Percentiles rank a stretch among this genome's conserved stretches.
phyloP scores from a whole-genome alignment of 257 asterid species.

The Primulina huaijiensis region DNA sequence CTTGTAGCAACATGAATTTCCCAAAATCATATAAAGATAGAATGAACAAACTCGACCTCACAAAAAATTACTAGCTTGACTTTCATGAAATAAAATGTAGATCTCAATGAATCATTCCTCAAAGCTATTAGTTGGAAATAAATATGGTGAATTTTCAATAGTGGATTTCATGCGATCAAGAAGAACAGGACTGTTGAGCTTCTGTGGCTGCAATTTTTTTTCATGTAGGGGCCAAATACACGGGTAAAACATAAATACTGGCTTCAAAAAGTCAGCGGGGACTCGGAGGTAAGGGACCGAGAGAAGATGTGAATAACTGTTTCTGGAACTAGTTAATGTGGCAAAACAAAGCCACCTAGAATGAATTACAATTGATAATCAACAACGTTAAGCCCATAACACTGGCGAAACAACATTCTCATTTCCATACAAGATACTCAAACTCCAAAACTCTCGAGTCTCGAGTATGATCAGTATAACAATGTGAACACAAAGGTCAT shows the following conservation, averaged over 20 bases:
- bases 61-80: no score
- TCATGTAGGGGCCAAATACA: no score
- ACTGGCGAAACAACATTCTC: conserved; percentile 17
- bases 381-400: not conserved
- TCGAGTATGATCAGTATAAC: not conserved
- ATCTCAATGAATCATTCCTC: no score
- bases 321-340: conserved; percentile 6
- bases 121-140: no score
- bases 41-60: no score
- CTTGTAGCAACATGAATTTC: not conserved
- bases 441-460: conserved; percentile 3
- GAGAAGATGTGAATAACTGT: not conserved
- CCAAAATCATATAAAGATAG: no score
- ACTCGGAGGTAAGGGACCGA: not conserved
- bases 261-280: not conserved
- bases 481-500: not conserved
- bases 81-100: no score
- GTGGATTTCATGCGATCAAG: no score
- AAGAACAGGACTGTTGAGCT: no score
- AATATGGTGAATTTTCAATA: no score
- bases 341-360: not conserved
- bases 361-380: no score
- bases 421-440: conserved; percentile 14
- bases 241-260: not conserved
- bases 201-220: no score